Conservation (phyloP, 371 early-diverging fungal species). For the Globomyces sp. region DNA sequence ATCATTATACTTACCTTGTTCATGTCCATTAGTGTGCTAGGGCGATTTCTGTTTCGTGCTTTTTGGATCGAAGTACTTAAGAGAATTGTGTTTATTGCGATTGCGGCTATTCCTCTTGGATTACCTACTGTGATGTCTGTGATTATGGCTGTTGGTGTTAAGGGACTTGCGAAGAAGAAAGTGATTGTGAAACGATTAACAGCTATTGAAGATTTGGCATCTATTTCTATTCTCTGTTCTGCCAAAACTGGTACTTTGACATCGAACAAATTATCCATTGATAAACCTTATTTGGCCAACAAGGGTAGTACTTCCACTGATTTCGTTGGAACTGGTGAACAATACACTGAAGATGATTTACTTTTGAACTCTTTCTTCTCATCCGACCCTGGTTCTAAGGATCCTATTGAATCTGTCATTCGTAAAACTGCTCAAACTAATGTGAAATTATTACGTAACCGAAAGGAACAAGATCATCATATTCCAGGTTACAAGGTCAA, state of each 20-base stretch:
- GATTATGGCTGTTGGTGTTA: constrained; percentile 94
- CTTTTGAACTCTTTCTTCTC: constrained; percentile 80
- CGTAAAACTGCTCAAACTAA: constrained; percentile 73
- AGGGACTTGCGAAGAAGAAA: constrained; percentile 85
- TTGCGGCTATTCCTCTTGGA: constrained; percentile 97
- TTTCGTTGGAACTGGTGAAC: constrained; percentile 34
- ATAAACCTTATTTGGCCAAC: no score
- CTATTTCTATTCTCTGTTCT: constrained; percentile 46
- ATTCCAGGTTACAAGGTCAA: constrained; percentile 74
- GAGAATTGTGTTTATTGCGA: constrained; percentile 85
- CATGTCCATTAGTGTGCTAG: constrained; percentile 68
- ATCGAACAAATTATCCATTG: constrained; percentile 81
- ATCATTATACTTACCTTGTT: constrained; percentile 70
- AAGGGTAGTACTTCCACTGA: constrained; percentile 29
- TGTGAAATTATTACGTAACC: constrained; percentile 62
- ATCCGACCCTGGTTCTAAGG: constrained; percentile 85
- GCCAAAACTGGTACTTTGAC: constrained; percentile 53
- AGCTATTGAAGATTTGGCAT: constrained; percentile 93
- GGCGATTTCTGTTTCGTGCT: constrained; percentile 29
- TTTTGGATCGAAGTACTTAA: constrained; percentile 61
- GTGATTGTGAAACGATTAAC: constrained; percentile 94
- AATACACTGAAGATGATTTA: constrained; percentile 73
- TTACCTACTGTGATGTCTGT: constrained; percentile 94
- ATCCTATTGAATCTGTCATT: constrained; percentile 90
- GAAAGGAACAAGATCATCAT: constrained; percentile 30